These are phyloP conservation scores for Plasmodium sp. DNA, from an alignment of 169 alveolate species.

Conservation along the genomic window DNA sequence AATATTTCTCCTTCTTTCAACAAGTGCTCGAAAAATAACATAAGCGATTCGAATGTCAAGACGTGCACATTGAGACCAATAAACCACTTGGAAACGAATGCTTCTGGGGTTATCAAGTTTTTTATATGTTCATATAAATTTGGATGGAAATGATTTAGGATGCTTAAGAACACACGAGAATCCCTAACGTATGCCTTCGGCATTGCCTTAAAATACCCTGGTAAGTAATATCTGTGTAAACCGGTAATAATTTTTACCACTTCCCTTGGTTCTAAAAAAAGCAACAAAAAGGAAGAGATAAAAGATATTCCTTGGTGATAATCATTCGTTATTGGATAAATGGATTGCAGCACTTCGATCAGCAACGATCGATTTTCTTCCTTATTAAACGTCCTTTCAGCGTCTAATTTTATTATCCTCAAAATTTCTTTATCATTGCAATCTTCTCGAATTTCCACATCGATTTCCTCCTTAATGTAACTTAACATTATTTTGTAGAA, in stretches of 20 bases:
- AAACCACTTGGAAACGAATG: constrained; percentile 88
- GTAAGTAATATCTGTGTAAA: constrained; percentile 76
- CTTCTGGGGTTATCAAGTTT: constrained; percentile 83
- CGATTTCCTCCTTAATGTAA: constrained; percentile 72
- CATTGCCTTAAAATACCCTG: constrained; percentile 85
- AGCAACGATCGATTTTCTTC: constrained; percentile 75
- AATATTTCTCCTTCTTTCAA: constrained; percentile 78
- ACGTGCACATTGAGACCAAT: constrained; percentile 85
- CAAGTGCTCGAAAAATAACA: constrained; percentile 76
- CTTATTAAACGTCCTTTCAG: constrained; percentile 82
- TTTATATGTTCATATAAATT: constrained; percentile 76
- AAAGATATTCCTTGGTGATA: constrained; percentile 88
- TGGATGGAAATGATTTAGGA: constrained; percentile 76
- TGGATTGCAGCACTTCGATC: constrained; percentile 71
- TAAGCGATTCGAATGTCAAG: constrained; percentile 78
- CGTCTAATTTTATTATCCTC: constrained; percentile 82
- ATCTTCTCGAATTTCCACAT: constrained; percentile 36
- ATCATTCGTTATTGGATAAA: constrained; percentile 81
- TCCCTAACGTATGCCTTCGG: constrained; percentile 86
- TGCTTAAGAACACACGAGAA: constrained; percentile 81
- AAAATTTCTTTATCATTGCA: constrained; percentile 76
- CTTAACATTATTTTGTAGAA: constrained; percentile 66
- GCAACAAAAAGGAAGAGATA: constrained; percentile 80
- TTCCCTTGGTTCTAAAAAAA: constrained; percentile 79
- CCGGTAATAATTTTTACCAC: constrained; percentile 76